Evolutionary conservation across 352 stramenopile species (phyloP), one percentile per base, ranked within the genome.

Genomic region (Phytopythium vexans): DNA sequence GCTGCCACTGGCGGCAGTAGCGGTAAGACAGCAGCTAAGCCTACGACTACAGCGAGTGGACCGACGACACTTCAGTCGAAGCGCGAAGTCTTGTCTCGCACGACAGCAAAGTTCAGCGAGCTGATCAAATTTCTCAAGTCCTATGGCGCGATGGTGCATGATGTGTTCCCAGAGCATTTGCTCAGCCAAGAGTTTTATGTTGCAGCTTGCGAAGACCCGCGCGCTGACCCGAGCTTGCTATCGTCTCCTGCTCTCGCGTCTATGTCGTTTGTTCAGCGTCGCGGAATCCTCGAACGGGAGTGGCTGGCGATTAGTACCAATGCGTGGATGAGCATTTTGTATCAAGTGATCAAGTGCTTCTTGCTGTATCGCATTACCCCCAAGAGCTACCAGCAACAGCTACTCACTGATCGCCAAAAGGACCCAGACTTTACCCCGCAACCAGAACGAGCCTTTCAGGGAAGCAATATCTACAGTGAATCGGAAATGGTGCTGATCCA

Each of bases 301-400:
- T 95, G 77, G 78, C 48, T 31, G 0, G 27, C 33, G 0, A 51
- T 93, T 5, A 92, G 73, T 43, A 48, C 45, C 0, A 59, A 56
- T 12, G 79, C 86, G 3, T 97, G 89, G 90, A 89, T 94, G 64
- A 82, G 86, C 47, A 74, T 97, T 6, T 49, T 97, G 14, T 91
- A 92, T 36, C 90, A 98, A 56, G 73, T 93, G 6, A 72, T 98
- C 56, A 96, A 97, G 50, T 92, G 96, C 37, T 98, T 98, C 58
- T 59, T 98, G 35, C 62, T 98, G 1, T 88, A 81, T 32, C 74
- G 93, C 4, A 85, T 98, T 37, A 97, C 88, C 3, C 81, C 71
- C 35, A 97, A 96, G 52, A 65, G 69, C 4, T 94, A 96, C 34
- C 56, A 66, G 6, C 62, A 73, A 44, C 73, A 82, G 43, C 50